Evolutionary conservation across 2,329 filamentous ascomycete species (phyloP).

Genomic region (Fusarium palustre): DNA sequence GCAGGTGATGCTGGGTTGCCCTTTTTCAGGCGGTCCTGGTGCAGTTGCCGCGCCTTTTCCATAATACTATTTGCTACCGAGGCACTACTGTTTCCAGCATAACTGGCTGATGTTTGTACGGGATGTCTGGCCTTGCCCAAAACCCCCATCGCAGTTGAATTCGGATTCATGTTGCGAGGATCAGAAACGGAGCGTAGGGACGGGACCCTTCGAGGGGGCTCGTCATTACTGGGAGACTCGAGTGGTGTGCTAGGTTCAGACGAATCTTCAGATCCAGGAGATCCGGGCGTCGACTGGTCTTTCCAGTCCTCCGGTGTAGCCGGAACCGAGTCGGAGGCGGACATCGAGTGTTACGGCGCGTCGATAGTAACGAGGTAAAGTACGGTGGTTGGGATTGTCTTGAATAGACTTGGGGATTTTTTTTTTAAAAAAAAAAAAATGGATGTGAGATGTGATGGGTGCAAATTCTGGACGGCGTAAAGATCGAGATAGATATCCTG

Average conservation of each 20-base stretch:
- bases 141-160: conserved; percentile 85
- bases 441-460: conserved; percentile 4
- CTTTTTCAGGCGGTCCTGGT: conserved; percentile 60
- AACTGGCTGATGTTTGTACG: conserved; percentile 54
- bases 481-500: conserved; percentile 37
- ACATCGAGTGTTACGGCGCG: conserved; percentile 33
- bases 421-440: too few species aligned
- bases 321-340: conserved; percentile 55
- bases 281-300: conserved; percentile 54
- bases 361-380: conserved; percentile 7
- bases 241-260: conserved; percentile 63
- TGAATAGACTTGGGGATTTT: not conserved
- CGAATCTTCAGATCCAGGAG: conserved; percentile 60
- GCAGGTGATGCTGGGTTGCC: conserved; percentile 51
- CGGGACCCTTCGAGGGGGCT: conserved; percentile 64
- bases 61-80: conserved; percentile 57
- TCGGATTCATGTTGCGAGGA: conserved; percentile 75
- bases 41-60: conserved; percentile 62
- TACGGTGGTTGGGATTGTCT: not conserved
- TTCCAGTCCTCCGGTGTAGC: conserved; percentile 61
- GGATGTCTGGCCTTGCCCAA: conserved; percentile 74
- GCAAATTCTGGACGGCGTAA: conserved; percentile 25
- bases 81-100: conserved; percentile 48
- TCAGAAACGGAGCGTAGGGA: conserved; percentile 71
- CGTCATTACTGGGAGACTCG: conserved; percentile 55